A percentile compares a stretch with the other conserved stretches of the same genome.
These are phyloP conservation scores for Moringa oleifera DNA, from an alignment of 345 rosid species.

Conservation along the genomic window DNA sequence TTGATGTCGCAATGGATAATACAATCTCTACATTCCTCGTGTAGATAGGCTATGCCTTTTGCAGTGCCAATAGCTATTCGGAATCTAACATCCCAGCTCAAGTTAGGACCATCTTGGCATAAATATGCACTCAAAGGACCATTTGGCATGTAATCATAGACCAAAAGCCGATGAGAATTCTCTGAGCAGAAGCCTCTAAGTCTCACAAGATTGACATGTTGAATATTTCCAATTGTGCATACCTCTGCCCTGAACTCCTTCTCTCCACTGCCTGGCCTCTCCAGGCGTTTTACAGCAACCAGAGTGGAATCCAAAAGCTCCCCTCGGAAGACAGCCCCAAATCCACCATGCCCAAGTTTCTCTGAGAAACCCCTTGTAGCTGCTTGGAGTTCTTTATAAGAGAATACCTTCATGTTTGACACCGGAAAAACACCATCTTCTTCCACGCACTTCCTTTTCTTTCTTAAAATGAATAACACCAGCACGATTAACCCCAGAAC, in stretches of 20 bases:
- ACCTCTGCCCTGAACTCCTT: constrained; percentile 65
- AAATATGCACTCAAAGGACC: constrained; percentile 52
- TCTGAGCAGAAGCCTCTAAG: constrained; percentile 66
- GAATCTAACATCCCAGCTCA: constrained; percentile 39
- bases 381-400: constrained; percentile 44
- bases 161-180: constrained; percentile 53
- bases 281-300: constrained; percentile 64
- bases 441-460: constrained; percentile 28
- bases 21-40: constrained; percentile 63
- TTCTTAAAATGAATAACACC: constrained; percentile 35
- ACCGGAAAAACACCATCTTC: constrained; percentile 43
- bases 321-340: constrained; percentile 57
- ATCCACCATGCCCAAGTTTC: constrained; percentile 67
- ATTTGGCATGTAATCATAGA: constrained; percentile 63
- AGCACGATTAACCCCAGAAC: constrained; percentile 30
- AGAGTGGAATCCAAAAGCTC: constrained; percentile 35
- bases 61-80: constrained; percentile 53
- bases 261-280: constrained; percentile 54
- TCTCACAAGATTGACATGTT: constrained; percentile 64
- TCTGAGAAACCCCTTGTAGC: constrained; percentile 45
- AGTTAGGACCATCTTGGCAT: constrained; percentile 28
- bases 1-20: constrained; percentile 61
- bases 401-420: constrained; percentile 56
- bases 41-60: constrained; percentile 53
- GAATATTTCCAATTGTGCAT: constrained; percentile 66